A percentile compares a stretch with the other conserved stretches of the same genome.
These are phyloP conservation scores for Podospora anserina DNA, from an alignment of 495 filamentous ascomycete species.

Conservation along the genomic window DNA sequence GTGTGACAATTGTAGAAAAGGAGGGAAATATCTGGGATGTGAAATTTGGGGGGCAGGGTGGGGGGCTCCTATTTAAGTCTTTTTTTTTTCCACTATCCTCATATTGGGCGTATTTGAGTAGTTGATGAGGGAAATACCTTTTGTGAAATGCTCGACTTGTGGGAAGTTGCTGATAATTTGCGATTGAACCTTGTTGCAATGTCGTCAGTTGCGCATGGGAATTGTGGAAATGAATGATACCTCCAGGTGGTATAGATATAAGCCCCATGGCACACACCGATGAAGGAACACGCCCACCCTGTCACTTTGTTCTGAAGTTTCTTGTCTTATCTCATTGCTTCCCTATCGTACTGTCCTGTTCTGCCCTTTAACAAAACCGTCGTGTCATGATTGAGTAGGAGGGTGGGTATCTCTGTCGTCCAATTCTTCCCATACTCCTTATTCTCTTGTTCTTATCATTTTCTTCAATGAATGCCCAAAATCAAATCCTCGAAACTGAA, in stretches of 20 bases:
- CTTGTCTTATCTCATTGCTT: conserved; percentile 3
- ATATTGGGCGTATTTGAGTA: background rate
- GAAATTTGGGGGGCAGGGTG: background rate
- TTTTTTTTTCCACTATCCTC: background rate
- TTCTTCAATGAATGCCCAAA: conserved; percentile 11
- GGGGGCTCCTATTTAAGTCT: background rate
- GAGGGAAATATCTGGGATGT: background rate
- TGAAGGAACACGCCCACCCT: background rate
- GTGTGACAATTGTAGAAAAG: background rate
- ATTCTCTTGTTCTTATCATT: background rate
- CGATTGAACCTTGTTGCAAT: too few relatives aligned
- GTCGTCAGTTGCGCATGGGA: too few relatives aligned
- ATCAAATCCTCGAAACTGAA: background rate
- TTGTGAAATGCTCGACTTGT: background rate
- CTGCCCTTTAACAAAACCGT: background rate
- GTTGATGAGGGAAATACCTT: background rate
- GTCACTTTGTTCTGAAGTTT: conserved; percentile 7
- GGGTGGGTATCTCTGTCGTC: background rate
- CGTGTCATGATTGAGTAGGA: background rate
- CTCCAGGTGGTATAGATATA: too few relatives aligned
- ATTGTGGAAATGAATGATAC: too few relatives aligned
- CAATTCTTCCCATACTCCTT: conserved; percentile 8
- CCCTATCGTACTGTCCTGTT: conserved; percentile 4
- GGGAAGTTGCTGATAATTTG: too few relatives aligned
- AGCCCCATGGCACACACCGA: too few relatives aligned